Evolutionary conservation across 768 basidiomycete genomes (phyloP).

Genomic region (Rhizopogon sp.): DNA sequence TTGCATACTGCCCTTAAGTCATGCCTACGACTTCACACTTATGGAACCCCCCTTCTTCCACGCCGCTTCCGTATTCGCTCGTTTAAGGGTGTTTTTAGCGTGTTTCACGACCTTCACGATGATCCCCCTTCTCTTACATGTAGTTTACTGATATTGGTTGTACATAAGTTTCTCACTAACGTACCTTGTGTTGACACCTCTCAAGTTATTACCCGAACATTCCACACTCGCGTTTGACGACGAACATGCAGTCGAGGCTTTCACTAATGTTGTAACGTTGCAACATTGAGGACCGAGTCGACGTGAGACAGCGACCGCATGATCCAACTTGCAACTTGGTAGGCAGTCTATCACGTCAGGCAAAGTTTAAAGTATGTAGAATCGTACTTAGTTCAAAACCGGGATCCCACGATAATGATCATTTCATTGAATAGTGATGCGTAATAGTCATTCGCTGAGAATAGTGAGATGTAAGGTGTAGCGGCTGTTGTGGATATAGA

Average conservation of each 20-base stretch:
- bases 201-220: background rate
- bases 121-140: background rate
- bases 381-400: background rate
- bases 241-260: too few species aligned
- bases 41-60: slow-evolving; percentile 4
- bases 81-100: background rate
- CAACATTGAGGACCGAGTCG: too few species aligned
- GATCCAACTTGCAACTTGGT: too few species aligned
- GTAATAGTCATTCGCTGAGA: background rate
- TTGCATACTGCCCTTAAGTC: background rate
- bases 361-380: too few species aligned
- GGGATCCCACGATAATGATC: background rate
- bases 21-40: background rate
- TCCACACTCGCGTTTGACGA: too few species aligned
- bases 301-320: too few species aligned
- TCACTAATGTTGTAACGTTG: too few species aligned
- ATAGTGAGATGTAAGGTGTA: slow-evolving; percentile 1
- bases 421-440: background rate
- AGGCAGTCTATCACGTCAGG: too few species aligned
- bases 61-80: background rate
- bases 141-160: background rate
- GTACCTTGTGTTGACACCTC: background rate
- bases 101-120: slow-evolving; percentile 1
- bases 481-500: background rate
- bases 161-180: background rate